Percentiles rank a stretch among this genome's conserved stretches.
Conservation (phyloP, 1,284 basidiomycete genomes). For the Peniophora sp. region DNA sequence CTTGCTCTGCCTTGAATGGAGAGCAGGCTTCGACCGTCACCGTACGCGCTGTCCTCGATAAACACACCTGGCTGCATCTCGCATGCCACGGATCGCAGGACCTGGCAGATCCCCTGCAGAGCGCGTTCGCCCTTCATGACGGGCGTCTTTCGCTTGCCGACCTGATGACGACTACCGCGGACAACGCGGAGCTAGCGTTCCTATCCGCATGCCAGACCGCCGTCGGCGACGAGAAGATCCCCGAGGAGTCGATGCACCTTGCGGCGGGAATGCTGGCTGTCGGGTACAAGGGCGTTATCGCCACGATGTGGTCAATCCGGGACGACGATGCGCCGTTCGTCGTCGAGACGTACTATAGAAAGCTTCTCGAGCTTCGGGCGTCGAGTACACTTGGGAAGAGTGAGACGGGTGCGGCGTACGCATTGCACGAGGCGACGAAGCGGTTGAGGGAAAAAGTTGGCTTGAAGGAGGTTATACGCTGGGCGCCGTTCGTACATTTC, state of each 20-base stretch:
- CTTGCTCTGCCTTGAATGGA: neutral
- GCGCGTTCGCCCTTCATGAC: constrained; percentile 1
- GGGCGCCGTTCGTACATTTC: neutral
- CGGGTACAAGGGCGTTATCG: constrained; percentile 15
- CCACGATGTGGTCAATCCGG: constrained; percentile 18
- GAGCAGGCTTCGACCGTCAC: neutral
- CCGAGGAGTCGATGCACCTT: constrained; percentile 18
- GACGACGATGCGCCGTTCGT: constrained; percentile 9
- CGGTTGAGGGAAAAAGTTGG: neutral
- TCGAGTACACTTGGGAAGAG: neutral
- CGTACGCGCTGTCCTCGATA: neutral
- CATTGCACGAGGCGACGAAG: constrained; percentile 2
- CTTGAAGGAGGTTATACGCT: neutral
- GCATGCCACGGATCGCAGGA: constrained; percentile 4
- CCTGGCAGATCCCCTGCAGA: neutral
- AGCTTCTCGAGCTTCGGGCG: neutral
- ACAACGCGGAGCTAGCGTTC: constrained; percentile 9
- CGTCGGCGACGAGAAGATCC: constrained; percentile 11
- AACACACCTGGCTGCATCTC: neutral
- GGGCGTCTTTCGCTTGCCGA: neutral
- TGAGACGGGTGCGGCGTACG: neutral
- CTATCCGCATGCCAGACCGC: constrained; percentile 19
- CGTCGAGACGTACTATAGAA: constrained; percentile 9
- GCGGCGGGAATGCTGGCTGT: constrained; percentile 17
- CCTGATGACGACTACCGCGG: neutral